Base-by-base conservation (phyloP, 1,284 basidiomycete genomes). In the Cryptococcus sp. region DNA sequence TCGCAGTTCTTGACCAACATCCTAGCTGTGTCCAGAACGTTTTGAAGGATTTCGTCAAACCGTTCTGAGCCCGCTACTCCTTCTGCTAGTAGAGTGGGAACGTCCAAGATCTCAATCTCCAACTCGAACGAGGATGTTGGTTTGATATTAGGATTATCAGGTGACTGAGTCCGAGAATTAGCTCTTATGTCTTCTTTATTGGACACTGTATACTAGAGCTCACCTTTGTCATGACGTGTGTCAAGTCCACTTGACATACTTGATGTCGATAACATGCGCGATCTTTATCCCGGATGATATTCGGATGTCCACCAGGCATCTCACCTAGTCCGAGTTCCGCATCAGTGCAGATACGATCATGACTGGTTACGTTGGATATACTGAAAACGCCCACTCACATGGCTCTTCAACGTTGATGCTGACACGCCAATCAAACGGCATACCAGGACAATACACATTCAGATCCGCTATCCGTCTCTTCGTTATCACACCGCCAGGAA, bases 261-360 rank as follows among this genome's bases (percentile, higher is more conserved):
- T 97, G 92, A 77, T 98, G 94, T 2, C 86, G 81, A 75, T 99
- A 99, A 65, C 89, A 91, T 70, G 97, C 82, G 39, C 96, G 83
- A 76, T 99, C 93, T 80, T 96, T 99, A 79, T 84, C 83, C 60
- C 91, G 85, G 29, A 83, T 83, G 63, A 83, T 80, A 2, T 81
- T 81, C 0, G 86, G 78, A 4, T 81, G 73, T 3, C 62, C 68
- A 5, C 55, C 56, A 23, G 73, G 78, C 54, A 78, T 67, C 19
- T 74, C 60, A 51, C 74, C 67, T 59, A 34, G 17, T 29, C 7
- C 15, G 22, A 38, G 19, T 19, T 22, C 25, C 20, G 26, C 26
- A 13, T 19, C 17, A 25, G 52, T 5, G n/a, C 37, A 10, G 38
- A 22, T n/a, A n/a, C 3, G 17, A 19, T 19, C 2, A 34, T 2